Evolutionary conservation across 1,284 basidiomycete genomes (phyloP).

Genomic region (Ganoderma meredithae): DNA sequence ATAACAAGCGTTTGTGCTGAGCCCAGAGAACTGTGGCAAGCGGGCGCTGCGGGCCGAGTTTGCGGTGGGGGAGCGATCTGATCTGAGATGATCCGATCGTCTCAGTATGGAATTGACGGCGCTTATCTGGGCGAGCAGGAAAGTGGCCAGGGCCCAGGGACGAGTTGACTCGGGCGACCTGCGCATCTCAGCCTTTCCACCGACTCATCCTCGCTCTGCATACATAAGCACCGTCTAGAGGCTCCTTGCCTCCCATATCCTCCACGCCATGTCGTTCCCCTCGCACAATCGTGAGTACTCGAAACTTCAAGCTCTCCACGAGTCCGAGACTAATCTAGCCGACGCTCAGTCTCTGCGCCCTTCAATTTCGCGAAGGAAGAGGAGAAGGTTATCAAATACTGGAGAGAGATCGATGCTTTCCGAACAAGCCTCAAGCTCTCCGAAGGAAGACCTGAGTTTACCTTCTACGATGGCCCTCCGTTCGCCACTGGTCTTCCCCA

Average conservation of each 20-base stretch:
- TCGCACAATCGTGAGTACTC: slow-evolving; percentile 72
- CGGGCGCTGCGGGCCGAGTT: slow-evolving; percentile 5
- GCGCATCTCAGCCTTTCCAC: slow-evolving; percentile 11
- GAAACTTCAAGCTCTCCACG: not conserved
- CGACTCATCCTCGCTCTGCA: slow-evolving; percentile 1
- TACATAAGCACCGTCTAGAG: slow-evolving; percentile 8
- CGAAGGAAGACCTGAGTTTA: slow-evolving; percentile 88
- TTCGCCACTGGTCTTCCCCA: slow-evolving; percentile 98
- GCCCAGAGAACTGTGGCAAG: too few relatives aligned
- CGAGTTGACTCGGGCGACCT: slow-evolving; percentile 25
- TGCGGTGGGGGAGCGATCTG: slow-evolving; percentile 1
- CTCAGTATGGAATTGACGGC: slow-evolving; percentile 2
- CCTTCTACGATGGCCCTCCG: slow-evolving; percentile 98
- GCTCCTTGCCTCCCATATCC: not conserved
- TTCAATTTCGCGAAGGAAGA: slow-evolving; percentile 95
- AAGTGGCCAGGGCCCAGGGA: slow-evolving; percentile 16
- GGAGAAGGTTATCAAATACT: slow-evolving; percentile 91
- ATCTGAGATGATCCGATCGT: slow-evolving; percentile 34
- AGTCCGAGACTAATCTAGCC: slow-evolving; percentile 15
- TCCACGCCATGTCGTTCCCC: slow-evolving; percentile 65
- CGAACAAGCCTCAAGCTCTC: slow-evolving; percentile 93
- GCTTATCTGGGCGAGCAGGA: slow-evolving; percentile 26
- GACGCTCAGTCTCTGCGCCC: slow-evolving; percentile 63
- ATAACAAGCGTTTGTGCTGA: too few relatives aligned
- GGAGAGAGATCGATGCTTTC: slow-evolving; percentile 98